A percentile compares a stretch with the other conserved stretches of the same genome.
phyloP scores from a whole-genome alignment of 768 basidiomycete genomes.

The Tulasnella sp. region DNA sequence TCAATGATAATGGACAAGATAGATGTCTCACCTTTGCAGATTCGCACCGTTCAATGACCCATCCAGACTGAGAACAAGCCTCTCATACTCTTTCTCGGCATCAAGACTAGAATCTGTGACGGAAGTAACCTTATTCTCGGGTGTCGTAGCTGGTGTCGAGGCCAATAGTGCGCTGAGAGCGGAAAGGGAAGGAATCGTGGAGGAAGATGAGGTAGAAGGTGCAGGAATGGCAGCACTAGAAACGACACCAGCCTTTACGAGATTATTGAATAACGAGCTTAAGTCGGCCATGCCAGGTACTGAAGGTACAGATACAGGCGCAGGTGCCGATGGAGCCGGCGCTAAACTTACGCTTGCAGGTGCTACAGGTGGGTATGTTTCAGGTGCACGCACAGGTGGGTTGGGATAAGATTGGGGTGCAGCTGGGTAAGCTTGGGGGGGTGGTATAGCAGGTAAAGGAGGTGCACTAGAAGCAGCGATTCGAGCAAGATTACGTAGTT shows the following conservation, averaged over 20 bases:
- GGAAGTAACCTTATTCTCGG: constrained; percentile 1
- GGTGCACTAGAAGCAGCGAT: constrained; percentile 23
- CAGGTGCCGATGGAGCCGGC: constrained; percentile 23
- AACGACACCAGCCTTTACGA: constrained; percentile 71
- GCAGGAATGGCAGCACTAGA: constrained; percentile 34
- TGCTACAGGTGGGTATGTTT: background rate
- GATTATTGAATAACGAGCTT: constrained; percentile 31
- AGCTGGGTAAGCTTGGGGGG: constrained; percentile 16
- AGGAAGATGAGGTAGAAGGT: background rate
- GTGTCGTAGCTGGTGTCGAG: constrained; percentile 1
- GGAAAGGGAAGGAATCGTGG: constrained; percentile 7
- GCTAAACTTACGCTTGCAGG: constrained; percentile 8
- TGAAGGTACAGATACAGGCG: constrained; percentile 22
- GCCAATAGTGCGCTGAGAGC: constrained; percentile 1
- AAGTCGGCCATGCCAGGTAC: constrained; percentile 22
- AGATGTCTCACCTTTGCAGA: constrained; percentile 46
- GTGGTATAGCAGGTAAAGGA: constrained; percentile 27
- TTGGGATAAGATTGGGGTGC: constrained; percentile 12
- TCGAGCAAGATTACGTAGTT: constrained; percentile 37
- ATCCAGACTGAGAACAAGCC: constrained; percentile 43
- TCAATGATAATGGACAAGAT: background rate
- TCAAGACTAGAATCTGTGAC: constrained; percentile 33
- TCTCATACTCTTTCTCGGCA: constrained; percentile 44
- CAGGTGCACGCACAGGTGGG: constrained; percentile 7
- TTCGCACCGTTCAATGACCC: constrained; percentile 56